phyloP scores from a whole-genome alignment of 2,329 filamentous ascomycete genomes.

The Xylariales sp. region DNA sequence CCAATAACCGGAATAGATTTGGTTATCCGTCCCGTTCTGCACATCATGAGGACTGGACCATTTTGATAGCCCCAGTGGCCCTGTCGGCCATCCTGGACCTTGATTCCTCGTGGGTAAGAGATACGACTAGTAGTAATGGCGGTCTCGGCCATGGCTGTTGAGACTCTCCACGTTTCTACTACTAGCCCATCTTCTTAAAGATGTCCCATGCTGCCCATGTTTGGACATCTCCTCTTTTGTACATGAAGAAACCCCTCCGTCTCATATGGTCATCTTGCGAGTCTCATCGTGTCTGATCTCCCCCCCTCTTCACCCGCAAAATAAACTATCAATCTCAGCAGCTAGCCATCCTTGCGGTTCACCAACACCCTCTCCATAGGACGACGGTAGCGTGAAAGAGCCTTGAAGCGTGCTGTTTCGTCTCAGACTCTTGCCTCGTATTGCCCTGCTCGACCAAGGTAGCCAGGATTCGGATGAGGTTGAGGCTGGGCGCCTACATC shows the following conservation, averaged over 20 bases:
- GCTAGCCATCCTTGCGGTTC: conserved; percentile 35
- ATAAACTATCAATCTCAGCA: conserved; percentile 36
- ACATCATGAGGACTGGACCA: conserved; percentile 48
- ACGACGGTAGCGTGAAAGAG: conserved; percentile 25
- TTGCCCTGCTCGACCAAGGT: conserved; percentile 30
- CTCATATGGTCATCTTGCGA: conserved; percentile 52
- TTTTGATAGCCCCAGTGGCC: conserved; percentile 36
- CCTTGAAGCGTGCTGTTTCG: conserved; percentile 39
- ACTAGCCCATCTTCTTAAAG: conserved; percentile 56
- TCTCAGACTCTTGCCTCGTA: conserved; percentile 38
- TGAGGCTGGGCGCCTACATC: conserved; percentile 28
- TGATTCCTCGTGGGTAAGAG: conserved; percentile 38
- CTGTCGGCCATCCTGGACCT: conserved; percentile 13
- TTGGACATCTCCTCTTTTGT: conserved; percentile 52
- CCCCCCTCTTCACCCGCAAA: conserved; percentile 50
- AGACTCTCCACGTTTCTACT: conserved; percentile 47
- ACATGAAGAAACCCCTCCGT: conserved; percentile 52
- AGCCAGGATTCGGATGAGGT: conserved; percentile 35
- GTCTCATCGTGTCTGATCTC: conserved; percentile 54
- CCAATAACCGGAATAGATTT: conserved; percentile 35
- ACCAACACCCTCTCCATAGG: conserved; percentile 35
- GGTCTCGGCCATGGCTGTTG: conserved; percentile 52
- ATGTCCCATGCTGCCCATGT: conserved; percentile 54
- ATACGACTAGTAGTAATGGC: conserved; percentile 34
- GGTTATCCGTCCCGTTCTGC: conserved; percentile 43